Base-by-base conservation (phyloP, 1,139 yeast genomes). In the Hansenula anomala region DNA sequence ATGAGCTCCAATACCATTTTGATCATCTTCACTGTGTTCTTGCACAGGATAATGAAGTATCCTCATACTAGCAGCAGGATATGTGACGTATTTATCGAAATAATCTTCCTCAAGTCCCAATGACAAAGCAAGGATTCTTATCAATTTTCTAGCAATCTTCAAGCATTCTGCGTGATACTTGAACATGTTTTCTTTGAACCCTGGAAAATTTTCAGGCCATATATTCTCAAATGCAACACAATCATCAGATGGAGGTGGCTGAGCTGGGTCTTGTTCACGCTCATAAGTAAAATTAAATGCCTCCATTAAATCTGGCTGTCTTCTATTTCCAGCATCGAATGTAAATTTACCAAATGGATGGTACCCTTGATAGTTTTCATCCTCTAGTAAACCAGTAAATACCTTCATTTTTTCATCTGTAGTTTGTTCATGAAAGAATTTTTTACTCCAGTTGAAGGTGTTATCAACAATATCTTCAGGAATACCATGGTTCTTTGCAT, bases 1-100 rank as follows among this genome's bases (percentile, higher is more conserved):
- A 44, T 65, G 70, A 1, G 67, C 67, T 5, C 68, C 67, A 36
- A 64, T 58, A 3, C 66, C 67, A 27, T 50, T 45, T 33, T 46
- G 49, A 23, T 56, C 45, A 25, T 47, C 55, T 7, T 52, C 46
- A 8, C 44, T 43, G 29, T 50, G 55, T 11, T 47, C 52, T 25
- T 48, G 53, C 6, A 52, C 47, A n/a, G 66, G 66, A 37, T 64
- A 64, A 40, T 63, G 67, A 7, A 63, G 42, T 27, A 63, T 39
- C 29, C 67, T 50, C 27, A 60, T 45, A 16, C 46, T 53, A 18
- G 52, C 56, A 19, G 51, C 52, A 33, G 59, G 63, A 29, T 39
- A 49, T 20, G 33, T 46, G 29, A 45, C 48, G 20, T 41, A 37
- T 4, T 46, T 36, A 14, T 51, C 54, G 39, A 61, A 58, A 37